Base-by-base conservation (phyloP, 257 asterid species). In the Nicotiana attenuata region DNA sequence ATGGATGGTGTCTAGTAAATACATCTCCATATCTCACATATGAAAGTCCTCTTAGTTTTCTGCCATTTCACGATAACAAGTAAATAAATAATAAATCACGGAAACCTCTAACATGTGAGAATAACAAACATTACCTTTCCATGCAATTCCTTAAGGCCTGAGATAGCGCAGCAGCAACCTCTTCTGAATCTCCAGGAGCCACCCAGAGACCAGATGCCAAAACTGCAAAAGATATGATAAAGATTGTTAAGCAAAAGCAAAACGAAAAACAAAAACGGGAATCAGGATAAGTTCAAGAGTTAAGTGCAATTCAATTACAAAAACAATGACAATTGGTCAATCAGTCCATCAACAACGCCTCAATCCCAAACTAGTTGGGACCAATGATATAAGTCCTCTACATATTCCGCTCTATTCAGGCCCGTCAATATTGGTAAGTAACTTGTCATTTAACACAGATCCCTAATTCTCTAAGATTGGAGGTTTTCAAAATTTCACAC, bases 151-250 rank as follows among this genome's bases (percentile, higher is more conserved):
- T 89, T 59, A 96, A 86, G 81, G 99, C 97, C 90, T 96, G 99
- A n/a, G 98, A 92, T 77, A 96, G 85, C 76, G 99, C 98, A 85
- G 93, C 90, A 53, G 97, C 93, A 88, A 96, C 94, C 92, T 94
- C 99, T 89, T 96, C 98, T 11, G 99, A 93, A 85, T 96, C 99
- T 57, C 99, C 99, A 68, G 99, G 99, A 79, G 99, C 94, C 88
- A 96, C 91, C 98, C 99, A 96, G 82, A 94, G 92, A 87, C 98
- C 99, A 84, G 97, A 94, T 80, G 98, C 97, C 78, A 94, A 91
- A 81, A 90, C 99, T 96, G 86, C 67, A 71, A 33, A 45, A 47
- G 41, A 73, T 50, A 73, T 52, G 79, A 14, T 73, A 56, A 22
- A 73, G 79, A 22, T 73, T 47, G 80, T 59, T 77, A 11, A 24